A percentile compares a stretch with the other conserved stretches of the same genome.
Conservation (phyloP, 2,329 filamentous ascomycete genomes). For the Thermoascus crustaceus region DNA sequence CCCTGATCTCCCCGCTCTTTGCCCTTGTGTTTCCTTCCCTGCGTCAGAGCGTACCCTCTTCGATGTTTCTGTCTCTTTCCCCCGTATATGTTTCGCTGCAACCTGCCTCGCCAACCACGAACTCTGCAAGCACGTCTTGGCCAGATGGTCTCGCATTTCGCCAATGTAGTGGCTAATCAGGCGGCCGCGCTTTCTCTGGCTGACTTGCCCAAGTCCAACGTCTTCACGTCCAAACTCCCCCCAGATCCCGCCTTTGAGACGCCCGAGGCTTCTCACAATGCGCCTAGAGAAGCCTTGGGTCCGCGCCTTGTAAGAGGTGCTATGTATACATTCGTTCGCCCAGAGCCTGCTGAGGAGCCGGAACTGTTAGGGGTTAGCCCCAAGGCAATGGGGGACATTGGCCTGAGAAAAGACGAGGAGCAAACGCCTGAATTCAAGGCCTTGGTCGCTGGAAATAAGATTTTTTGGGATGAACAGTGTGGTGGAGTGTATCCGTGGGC, state of each 20-base stretch:
- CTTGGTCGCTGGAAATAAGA: conserved; percentile 71
- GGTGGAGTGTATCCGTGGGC: conserved; percentile 95
- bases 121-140: conserved; percentile 25
- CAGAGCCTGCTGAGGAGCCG: conserved; percentile 61
- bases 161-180: conserved; percentile 13
- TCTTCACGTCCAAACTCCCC: conserved; percentile 60
- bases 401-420: conserved; percentile 60
- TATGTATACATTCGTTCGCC: conserved; percentile 83
- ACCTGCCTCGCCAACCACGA: conserved; percentile 10
- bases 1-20: too few species aligned
- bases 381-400: conserved; percentile 71
- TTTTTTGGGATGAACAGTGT: conserved; percentile 64
- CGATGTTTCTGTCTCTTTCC: background rate
- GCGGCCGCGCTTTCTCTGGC: conserved; percentile 28
- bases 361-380: conserved; percentile 76
- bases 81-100: conserved; percentile 18
- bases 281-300: conserved; percentile 64
- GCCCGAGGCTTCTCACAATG: conserved; percentile 70
- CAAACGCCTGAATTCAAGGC: conserved; percentile 65
- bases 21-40: too few species aligned
- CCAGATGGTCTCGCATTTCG: conserved; percentile 41
- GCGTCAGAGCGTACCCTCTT: too few species aligned
- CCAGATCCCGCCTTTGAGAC: conserved; percentile 72
- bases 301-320: conserved; percentile 80
- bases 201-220: conserved; percentile 56